Percentiles rank a stretch among this genome's conserved stretches.
These are phyloP conservation scores for Phytophthora cactorum DNA, from an alignment of 352 stramenopile genomes.

Conservation along the genomic window DNA sequence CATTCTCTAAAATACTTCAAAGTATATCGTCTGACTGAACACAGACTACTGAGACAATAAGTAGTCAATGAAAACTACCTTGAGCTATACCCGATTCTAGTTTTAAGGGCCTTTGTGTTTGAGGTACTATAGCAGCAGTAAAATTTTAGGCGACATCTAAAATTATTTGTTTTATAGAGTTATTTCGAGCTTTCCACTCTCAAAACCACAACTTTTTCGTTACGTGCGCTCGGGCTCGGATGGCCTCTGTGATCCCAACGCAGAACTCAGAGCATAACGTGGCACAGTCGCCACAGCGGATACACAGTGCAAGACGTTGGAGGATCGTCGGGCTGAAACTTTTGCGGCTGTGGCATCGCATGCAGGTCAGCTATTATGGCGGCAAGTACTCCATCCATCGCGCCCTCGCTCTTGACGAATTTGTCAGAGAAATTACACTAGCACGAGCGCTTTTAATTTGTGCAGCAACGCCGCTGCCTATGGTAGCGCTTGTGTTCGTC, in stretches of 20 bases:
- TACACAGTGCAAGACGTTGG: neutral
- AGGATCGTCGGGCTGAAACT: neutral
- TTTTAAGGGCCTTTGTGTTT: too few species aligned
- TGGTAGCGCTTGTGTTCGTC: conserved; percentile 9
- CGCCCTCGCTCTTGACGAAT: conserved; percentile 23
- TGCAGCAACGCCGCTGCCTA: conserved; percentile 13
- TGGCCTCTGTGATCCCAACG: neutral
- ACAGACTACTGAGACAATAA: too few species aligned
- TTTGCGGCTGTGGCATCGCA: neutral
- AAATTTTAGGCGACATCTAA: too few species aligned
- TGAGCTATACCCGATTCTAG: too few species aligned
- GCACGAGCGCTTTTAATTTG: conserved; percentile 6
- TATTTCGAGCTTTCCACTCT: neutral
- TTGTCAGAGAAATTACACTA: conserved; percentile 5
- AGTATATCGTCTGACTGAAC: too few species aligned
- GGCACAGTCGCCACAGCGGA: neutral
- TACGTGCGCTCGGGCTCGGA: neutral
- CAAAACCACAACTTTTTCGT: neutral
- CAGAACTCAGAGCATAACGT: neutral
- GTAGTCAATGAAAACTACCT: too few species aligned
- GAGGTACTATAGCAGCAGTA: too few species aligned
- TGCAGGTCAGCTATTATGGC: conserved; percentile 35
- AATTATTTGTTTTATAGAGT: too few species aligned
- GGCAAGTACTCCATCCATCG: conserved; percentile 35
- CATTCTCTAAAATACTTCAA: too few species aligned